Evolutionary conservation across 2,329 filamentous ascomycete genomes (phyloP).

Genomic region (Xylaria sp.): DNA sequence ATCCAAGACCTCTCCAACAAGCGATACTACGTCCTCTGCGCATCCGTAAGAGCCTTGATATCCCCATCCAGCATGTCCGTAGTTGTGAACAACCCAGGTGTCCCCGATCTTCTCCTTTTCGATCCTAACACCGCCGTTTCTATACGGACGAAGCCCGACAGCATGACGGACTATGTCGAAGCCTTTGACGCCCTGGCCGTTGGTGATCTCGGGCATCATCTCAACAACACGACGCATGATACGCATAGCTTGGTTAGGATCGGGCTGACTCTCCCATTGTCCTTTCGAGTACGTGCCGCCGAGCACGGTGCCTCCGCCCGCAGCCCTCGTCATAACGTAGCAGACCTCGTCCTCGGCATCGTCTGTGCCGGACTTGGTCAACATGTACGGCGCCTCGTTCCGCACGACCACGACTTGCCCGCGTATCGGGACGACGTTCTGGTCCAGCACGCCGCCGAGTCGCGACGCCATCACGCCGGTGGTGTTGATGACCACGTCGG

Average conservation of each 20-base stretch:
- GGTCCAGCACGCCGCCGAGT: conserved; percentile 85
- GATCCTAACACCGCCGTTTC: conserved; percentile 78
- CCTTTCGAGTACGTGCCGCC: conserved; percentile 86
- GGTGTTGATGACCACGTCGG: conserved; percentile 83
- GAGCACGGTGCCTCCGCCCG: conserved; percentile 82
- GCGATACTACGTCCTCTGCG: conserved; percentile 71
- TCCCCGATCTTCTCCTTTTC: conserved; percentile 77
- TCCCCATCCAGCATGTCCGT: conserved; percentile 83
- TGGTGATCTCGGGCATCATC: conserved; percentile 71
- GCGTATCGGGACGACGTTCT: conserved; percentile 76
- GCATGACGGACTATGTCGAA: conserved; percentile 82
- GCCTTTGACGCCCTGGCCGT: conserved; percentile 75
- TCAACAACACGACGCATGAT: conserved; percentile 85
- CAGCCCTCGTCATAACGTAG: conserved; percentile 86
- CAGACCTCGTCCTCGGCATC: conserved; percentile 77
- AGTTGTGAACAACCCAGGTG: conserved; percentile 79
- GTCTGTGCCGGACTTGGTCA: conserved; percentile 75
- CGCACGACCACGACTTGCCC: conserved; percentile 87
- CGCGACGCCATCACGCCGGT: conserved; percentile 80
- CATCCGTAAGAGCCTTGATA: conserved; percentile 78
- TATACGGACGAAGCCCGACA: conserved; percentile 81
- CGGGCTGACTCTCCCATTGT: conserved; percentile 82
- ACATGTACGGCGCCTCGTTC: conserved; percentile 79
- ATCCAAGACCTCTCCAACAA: conserved; percentile 71
- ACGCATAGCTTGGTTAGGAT: conserved; percentile 80